Base-by-base conservation (phyloP, 2,329 filamentous ascomycete genomes). In the Cladophialophora exuberans region DNA sequence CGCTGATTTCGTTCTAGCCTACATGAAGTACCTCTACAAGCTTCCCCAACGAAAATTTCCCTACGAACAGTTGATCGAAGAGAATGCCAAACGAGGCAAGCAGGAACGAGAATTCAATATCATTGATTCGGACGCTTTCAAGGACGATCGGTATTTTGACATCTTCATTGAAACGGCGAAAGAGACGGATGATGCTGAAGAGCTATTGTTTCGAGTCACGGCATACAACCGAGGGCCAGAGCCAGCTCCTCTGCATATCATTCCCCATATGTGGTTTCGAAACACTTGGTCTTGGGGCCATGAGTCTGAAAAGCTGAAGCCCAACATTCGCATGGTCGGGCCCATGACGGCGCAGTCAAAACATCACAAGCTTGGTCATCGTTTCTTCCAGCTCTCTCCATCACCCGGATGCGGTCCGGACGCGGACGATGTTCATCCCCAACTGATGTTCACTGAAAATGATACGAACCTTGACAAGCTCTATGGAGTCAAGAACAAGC, bases 21-120 rank as follows among this genome's bases (percentile, higher is more conserved):
- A 97, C 78, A 97, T 97, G 93, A 97, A 97, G 73, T 95, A 86
- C 69, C 86, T 97, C 64, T 97, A 97, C 83, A 97, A 97, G 74
- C 95, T 97, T 66, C 94, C 94, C 0, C 93, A 97, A 74, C 83
- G 82, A 66, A 85, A 87, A 61, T 97, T 97, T 67, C 94, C 93
- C 2, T 97, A 97, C 77, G 82, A 97, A 71, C 85, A 96, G 62
- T 79, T 97, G 42, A 77, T 95, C 62, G 79, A 89, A 61, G 90
- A 95, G 68, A 97, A 96, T 69, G 91, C 85, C 38, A 83, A 80
- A 63, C 84, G 92, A 62, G 81, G 82, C 52, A 89, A 87, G 71
- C 71, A 85, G 64, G 92, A 97, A 61, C 83, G 83, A 43, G 93
- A 97, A 70, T 97, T 96, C 74, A 93, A 97, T 71, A 83, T 97